phyloP scores from a whole-genome alignment of 2,329 filamentous ascomycete species.

The Colletotrichum sp. region DNA sequence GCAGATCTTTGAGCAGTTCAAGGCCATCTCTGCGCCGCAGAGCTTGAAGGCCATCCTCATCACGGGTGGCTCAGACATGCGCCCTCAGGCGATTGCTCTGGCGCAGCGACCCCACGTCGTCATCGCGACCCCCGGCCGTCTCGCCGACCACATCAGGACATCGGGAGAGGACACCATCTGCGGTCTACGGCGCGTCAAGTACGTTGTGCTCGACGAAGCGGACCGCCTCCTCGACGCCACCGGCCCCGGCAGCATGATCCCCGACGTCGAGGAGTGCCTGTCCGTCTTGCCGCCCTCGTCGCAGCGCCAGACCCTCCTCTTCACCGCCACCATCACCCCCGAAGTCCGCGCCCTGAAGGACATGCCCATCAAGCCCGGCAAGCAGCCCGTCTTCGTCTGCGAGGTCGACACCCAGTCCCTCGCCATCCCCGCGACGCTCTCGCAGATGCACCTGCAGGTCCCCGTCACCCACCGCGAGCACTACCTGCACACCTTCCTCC shows the following conservation, averaged over 20 bases:
- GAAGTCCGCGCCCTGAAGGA: conserved; percentile 89
- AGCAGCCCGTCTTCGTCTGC: conserved; percentile 83
- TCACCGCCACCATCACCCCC: conserved; percentile 93
- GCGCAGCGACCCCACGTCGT: conserved; percentile 86
- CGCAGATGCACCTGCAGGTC: conserved; percentile 85
- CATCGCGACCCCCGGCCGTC: conserved; percentile 89
- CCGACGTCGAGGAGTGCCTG: conserved; percentile 89
- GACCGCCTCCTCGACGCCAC: conserved; percentile 82
- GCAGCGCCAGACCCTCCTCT: conserved; percentile 89
- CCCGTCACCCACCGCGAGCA: conserved; percentile 93
- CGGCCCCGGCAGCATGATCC: conserved; percentile 85
- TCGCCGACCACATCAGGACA: conserved; percentile 91
- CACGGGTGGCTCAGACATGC: conserved; percentile 93
- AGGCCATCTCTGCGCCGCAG: conserved; percentile 87
- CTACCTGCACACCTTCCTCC: conserved; percentile 88
- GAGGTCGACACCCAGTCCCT: conserved; percentile 80
- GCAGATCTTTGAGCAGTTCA: conserved; percentile 96
- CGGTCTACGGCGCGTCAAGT: conserved; percentile 78
- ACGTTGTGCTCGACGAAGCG: conserved; percentile 94
- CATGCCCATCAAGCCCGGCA: conserved; percentile 70
- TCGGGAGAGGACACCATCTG: conserved; percentile 91
- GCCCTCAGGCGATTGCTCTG: conserved; percentile 84
- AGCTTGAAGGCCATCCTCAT: conserved; percentile 88
- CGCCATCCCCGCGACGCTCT: conserved; percentile 80
- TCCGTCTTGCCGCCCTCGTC: conserved; percentile 77